Percentiles rank a stretch among this genome's conserved stretches.
Conservation (phyloP, 176 grass and related monocot genomes). For the Triticum turgidum region DNA sequence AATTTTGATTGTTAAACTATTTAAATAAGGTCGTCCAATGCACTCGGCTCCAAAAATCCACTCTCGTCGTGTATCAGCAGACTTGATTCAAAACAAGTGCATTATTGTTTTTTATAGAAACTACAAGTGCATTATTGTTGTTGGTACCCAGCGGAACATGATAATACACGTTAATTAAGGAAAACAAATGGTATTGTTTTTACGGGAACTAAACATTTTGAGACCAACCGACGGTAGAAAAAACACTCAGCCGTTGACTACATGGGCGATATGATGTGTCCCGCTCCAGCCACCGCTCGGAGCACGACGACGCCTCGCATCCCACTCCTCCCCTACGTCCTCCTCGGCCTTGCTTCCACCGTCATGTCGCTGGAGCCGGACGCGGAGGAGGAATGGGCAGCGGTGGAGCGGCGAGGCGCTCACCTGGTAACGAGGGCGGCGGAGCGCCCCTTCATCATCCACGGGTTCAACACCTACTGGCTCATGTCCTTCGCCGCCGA, state of each 20-base stretch:
- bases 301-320: neutral
- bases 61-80: too few relatives aligned
- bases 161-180: too few relatives aligned
- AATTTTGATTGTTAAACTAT: too few relatives aligned
- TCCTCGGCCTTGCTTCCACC: conserved; percentile 15
- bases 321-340: neutral
- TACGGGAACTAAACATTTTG: too few relatives aligned
- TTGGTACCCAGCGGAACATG: too few relatives aligned
- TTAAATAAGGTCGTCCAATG: too few relatives aligned
- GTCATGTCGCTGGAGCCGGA: conserved; percentile 4
- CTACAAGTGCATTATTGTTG: too few relatives aligned
- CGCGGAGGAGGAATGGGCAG: conserved; percentile 33
- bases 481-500: conserved; percentile 78
- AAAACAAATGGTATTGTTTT: too few relatives aligned
- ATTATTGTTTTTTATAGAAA: too few relatives aligned
- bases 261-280: neutral
- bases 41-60: too few relatives aligned
- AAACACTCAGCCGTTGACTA: neutral
- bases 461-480: conserved; percentile 90
- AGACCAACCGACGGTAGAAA: too few relatives aligned
- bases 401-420: conserved; percentile 47
- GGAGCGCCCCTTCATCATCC: conserved; percentile 55
- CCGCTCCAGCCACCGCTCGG: neutral
- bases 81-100: too few relatives aligned
- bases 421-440: conserved; percentile 41